phyloP scores from a whole-genome alignment of 176 grass and related monocot genomes.

The Puccinellia tenuiflora region DNA sequence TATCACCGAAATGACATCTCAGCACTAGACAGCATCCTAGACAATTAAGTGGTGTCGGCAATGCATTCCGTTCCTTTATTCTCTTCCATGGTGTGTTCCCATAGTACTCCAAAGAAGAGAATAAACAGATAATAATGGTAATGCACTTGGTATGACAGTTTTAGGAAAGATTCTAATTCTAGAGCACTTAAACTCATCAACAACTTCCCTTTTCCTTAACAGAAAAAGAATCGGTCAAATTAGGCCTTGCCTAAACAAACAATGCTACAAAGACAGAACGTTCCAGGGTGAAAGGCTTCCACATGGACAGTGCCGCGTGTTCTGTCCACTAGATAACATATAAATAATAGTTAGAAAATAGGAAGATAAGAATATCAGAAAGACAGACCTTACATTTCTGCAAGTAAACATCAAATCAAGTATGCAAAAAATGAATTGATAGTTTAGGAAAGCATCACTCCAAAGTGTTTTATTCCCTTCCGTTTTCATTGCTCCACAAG shows the following conservation, averaged over 20 bases:
- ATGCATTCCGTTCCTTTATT: constrained; percentile 39
- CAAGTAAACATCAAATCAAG: constrained; percentile 33
- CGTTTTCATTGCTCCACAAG: constrained; percentile 17
- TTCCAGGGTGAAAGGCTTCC: constrained; percentile 24
- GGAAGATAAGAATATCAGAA: constrained; percentile 30
- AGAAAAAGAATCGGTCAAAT: constrained; percentile 32
- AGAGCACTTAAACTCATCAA: constrained; percentile 32
- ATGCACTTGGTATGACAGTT: constrained; percentile 25
- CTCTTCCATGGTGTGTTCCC: constrained; percentile 25
- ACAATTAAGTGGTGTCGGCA: constrained; percentile 35
- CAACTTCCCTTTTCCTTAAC: constrained; percentile 34
- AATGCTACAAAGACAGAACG: constrained; percentile 9
- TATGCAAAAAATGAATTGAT: constrained; percentile 28
- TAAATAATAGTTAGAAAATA: constrained; percentile 8
- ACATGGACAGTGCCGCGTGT: background rate
- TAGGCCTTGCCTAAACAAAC: constrained; percentile 13
- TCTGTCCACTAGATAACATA: constrained; percentile 7
- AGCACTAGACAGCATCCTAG: constrained; percentile 33
- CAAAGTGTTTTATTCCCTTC: constrained; percentile 24
- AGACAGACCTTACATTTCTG: background rate
- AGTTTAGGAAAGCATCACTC: constrained; percentile 19
- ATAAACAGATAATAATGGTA: constrained; percentile 40
- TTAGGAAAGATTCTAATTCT: constrained; percentile 48
- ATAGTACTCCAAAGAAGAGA: constrained; percentile 33
- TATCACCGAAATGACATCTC: constrained; percentile 33